Evolutionary conservation across 108 stramenopile species (phyloP), one percentile per base, ranked within the genome.

Genomic region (Nitzschia sp.): DNA sequence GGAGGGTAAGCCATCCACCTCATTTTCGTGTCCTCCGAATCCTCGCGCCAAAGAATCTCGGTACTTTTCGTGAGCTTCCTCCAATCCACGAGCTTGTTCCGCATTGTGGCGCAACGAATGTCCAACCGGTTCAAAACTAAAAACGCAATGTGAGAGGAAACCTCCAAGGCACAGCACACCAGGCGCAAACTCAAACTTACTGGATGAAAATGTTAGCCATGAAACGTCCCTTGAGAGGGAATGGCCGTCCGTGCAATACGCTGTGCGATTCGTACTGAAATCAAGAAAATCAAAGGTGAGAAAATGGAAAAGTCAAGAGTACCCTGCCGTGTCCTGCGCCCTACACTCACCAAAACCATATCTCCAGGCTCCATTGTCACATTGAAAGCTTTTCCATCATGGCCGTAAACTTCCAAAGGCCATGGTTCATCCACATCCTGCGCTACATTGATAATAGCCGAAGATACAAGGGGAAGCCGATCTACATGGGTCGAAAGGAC

Each of bases 321-420:
- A 11, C 15, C 45, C 45, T 46, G 45, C n/a, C n/a, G n/a, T n/a
- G n/a, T n/a, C n/a, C n/a, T n/a, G n/a, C n/a, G n/a, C n/a, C n/a
- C n/a, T n/a, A n/a, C n/a, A 38, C 59, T 3, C 38, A 61, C 59
- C 33, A 66, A 32, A 32, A 66, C 66, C 66, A 66, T 66, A 54
- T 66, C 66, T 49, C 97, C 96, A 18, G 96, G 95, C 64, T 85
- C 81, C 89, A 98, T 90, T 13, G 97, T 98, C 28, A 98, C 86
- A 80, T 97, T 97, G 42, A 85, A 46, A 4, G 92, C 92, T 33
- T 71, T 77, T 13, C 96, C 96, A 19, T 97, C 91, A 46, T 95
- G 91, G 28, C 81, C 90, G 64, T 93, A 85, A 1, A 89, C 88
- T 70, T 94, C 92, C 54, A 94, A 61, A 15, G 92, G 92, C 92